Percentiles rank a stretch among this genome's conserved stretches.
Evolutionary conservation across 2,329 filamentous ascomycete species (phyloP).

Genomic region (Calycina marina): DNA sequence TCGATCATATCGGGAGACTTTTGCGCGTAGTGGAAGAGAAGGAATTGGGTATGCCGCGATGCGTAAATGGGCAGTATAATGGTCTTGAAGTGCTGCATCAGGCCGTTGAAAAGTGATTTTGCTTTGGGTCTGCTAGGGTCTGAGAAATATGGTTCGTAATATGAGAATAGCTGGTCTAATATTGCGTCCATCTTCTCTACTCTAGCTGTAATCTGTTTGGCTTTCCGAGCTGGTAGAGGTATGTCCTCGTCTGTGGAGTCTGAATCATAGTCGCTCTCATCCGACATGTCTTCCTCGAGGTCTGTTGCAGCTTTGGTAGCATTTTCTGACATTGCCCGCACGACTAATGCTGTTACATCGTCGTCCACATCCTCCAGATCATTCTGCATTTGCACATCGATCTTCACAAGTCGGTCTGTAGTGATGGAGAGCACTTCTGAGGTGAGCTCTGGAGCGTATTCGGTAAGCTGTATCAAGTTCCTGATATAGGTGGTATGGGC

Average conservation of each 20-base stretch:
- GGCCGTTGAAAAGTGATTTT: conserved; percentile 58
- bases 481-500: conserved; percentile 79
- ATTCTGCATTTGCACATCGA: conserved; percentile 89
- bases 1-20: conserved; percentile 64
- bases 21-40: conserved; percentile 92
- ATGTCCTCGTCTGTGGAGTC: conserved; percentile 56
- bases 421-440: conserved; percentile 73
- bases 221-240: conserved; percentile 44
- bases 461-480: conserved; percentile 64
- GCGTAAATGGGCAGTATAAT: conserved; percentile 85
- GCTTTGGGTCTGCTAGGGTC: conserved; percentile 54
- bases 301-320: conserved; percentile 35
- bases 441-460: conserved; percentile 64
- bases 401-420: conserved; percentile 75
- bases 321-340: conserved; percentile 33
- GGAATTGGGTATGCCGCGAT: conserved; percentile 85
- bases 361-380: conserved; percentile 90
- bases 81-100: conserved; percentile 74
- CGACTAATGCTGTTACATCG: conserved; percentile 61
- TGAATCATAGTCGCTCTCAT: conserved; percentile 55
- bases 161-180: conserved; percentile 73
- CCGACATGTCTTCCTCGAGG: conserved; percentile 30
- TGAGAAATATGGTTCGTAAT: conserved; percentile 62
- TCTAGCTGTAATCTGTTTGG: conserved; percentile 63
- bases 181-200: conserved; percentile 86